phyloP scores from a whole-genome alignment of 2,329 filamentous ascomycete species.

The Onygenales sp. region DNA sequence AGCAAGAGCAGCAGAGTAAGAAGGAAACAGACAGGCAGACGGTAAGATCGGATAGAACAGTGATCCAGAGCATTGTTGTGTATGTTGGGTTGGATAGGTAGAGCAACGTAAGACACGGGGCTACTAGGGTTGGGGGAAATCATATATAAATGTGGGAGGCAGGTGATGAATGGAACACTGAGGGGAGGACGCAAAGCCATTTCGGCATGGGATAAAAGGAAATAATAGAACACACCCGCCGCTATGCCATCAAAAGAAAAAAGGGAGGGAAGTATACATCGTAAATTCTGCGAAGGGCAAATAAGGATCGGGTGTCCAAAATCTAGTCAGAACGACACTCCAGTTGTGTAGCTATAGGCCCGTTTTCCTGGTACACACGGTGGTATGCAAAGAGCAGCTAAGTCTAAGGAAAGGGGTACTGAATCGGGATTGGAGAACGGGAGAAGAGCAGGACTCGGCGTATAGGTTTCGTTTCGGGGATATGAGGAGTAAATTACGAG shows the following conservation, averaged over 20 bases:
- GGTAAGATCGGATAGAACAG: too few species aligned
- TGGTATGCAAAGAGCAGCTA: neutral
- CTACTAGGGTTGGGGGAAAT: neutral
- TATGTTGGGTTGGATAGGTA: too few species aligned
- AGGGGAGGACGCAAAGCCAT: neutral
- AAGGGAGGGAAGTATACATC: neutral
- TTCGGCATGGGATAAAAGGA: neutral
- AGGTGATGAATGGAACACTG: neutral
- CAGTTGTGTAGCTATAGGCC: neutral
- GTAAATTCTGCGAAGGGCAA: neutral
- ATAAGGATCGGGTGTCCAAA: neutral
- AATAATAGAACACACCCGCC: slow-evolving; percentile 5
- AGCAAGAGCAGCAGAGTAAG: neutral
- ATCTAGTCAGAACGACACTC: neutral
- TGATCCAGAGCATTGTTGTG: too few species aligned
- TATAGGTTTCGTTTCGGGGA: neutral
- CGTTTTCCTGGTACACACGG: neutral
- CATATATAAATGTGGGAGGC: neutral
- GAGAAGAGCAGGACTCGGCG: neutral
- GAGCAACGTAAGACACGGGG: neutral
- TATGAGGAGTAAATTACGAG: neutral
- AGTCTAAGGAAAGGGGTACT: neutral
- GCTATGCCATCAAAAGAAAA: slow-evolving; percentile 11
- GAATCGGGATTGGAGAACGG: neutral
- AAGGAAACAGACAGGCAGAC: neutral